phyloP scores from a whole-genome alignment of 345 rosid genomes.

The Ricinus communis region DNA sequence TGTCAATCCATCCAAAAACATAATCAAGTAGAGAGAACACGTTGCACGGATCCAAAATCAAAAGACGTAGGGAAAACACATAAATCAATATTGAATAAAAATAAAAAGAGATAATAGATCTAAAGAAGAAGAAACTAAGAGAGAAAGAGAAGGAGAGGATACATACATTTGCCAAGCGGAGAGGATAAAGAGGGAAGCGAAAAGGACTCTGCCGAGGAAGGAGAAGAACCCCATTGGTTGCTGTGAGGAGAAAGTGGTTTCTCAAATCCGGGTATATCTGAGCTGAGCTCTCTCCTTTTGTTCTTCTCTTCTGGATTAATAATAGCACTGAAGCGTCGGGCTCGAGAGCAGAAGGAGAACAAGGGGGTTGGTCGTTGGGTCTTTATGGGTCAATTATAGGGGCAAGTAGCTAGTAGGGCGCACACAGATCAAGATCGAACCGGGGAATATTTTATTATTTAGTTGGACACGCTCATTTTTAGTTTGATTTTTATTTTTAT shows the following conservation, averaged over 20 bases:
- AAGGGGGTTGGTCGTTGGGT: neutral
- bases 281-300: neutral
- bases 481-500: no score
- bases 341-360: neutral
- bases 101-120: neutral
- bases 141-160: neutral
- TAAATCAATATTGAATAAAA: neutral
- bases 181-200: conserved; percentile 85
- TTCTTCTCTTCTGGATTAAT: no score
- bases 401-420: neutral
- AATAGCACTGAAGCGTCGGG: neutral
- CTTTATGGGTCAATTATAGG: conserved; percentile 1
- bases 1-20: no score
- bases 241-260: neutral
- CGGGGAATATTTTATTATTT: neutral
- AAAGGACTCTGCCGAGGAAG: conserved; percentile 85
- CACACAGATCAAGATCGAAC: neutral
- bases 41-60: neutral
- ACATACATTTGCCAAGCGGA: conserved; percentile 87
- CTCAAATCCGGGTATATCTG: conserved; percentile 5
- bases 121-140: neutral
- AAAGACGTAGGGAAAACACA: neutral
- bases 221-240: conserved; percentile 82
- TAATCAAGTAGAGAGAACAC: neutral
- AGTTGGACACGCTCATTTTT: no score